phyloP scores from a whole-genome alignment of 352 stramenopile genomes.

The Pythium brassicae region DNA sequence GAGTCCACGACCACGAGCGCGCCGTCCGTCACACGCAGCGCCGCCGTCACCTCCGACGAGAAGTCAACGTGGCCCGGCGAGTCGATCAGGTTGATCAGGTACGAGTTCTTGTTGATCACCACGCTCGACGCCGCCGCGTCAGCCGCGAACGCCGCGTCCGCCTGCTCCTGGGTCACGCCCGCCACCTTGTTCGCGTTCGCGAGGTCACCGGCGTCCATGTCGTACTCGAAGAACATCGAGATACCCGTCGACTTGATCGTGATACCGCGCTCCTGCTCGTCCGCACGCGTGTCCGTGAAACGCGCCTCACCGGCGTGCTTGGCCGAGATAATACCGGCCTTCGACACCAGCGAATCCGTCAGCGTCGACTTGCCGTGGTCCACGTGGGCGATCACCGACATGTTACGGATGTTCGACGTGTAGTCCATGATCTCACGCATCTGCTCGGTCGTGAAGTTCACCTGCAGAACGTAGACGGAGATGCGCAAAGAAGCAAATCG shows the following conservation, averaged over 20 bases:
- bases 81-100: conserved; percentile 99
- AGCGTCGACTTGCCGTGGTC: conserved; percentile 99
- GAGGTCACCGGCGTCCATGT: conserved; percentile 92
- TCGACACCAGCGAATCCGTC: conserved; percentile 98
- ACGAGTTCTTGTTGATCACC: conserved; percentile 96
- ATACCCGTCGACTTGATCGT: conserved; percentile 99
- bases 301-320: conserved; percentile 98
- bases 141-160: conserved; percentile 19
- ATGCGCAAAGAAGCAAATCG: background rate
- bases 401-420: conserved; percentile 99
- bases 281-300: conserved; percentile 99
- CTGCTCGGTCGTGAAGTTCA: conserved; percentile 99
- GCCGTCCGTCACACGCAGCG: conserved; percentile 99
- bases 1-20: conserved; percentile 99
- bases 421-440: conserved; percentile 98
- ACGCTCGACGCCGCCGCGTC: conserved; percentile 48
- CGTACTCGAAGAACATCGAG: conserved; percentile 99
- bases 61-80: conserved; percentile 99
- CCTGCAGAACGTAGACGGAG: conserved; percentile 35
- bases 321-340: conserved; percentile 98
- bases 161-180: conserved; percentile 45
- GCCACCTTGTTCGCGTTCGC: conserved; percentile 63
- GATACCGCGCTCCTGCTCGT: conserved; percentile 99
- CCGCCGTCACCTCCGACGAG: conserved; percentile 98
- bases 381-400: conserved; percentile 99